Percentiles rank a stretch among this genome's conserved stretches.
Evolutionary conservation across 2,329 filamentous ascomycete species (phyloP).

Genomic region (Venturia carpophila): DNA sequence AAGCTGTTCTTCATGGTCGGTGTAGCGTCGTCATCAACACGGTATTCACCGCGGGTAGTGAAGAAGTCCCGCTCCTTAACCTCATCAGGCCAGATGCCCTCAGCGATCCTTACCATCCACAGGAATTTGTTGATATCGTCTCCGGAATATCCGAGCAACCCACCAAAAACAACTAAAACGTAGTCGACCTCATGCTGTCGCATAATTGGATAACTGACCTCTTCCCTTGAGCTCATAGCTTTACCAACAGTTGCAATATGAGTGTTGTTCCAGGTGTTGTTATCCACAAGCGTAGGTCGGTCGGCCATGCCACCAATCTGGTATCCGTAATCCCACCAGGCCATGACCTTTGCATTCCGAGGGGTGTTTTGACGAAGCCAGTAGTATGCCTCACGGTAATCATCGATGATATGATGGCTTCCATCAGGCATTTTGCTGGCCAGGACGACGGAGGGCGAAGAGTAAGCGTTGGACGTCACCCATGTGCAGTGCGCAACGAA

Average conservation of each 20-base stretch:
- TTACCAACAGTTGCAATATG: conserved; percentile 99
- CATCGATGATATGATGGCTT: conserved; percentile 96
- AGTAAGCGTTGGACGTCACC: conserved; percentile 99
- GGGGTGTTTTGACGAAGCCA: conserved; percentile 97
- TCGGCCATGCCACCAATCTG: conserved; percentile 99
- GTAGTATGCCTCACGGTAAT: conserved; percentile 98
- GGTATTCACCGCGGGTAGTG: conserved; percentile 86
- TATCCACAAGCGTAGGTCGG: conserved; percentile 91
- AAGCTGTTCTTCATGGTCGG: conserved; percentile 98
- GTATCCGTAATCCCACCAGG: conserved; percentile 99
- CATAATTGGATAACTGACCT: conserved; percentile 98
- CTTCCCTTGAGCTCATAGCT: conserved; percentile 94
- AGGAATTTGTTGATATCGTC: conserved; percentile 99
- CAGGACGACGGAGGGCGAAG: conserved; percentile 91
- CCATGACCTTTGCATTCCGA: conserved; percentile 96
- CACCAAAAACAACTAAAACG: conserved; percentile 94
- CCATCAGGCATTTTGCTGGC: conserved; percentile 89
- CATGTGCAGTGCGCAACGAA: conserved; percentile 98
- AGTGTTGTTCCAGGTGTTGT: conserved; percentile 99
- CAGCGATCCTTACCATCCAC: conserved; percentile 99
- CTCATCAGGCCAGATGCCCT: conserved; percentile 99
- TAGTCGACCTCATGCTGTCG: conserved; percentile 98
- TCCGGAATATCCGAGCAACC: conserved; percentile 90
- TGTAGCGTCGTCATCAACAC: conserved; percentile 85
- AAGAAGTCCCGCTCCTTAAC: conserved; percentile 97